A percentile compares a stretch with the other conserved stretches of the same genome.
Conservation (phyloP, 257 asterid species). For the Lantana camara region DNA sequence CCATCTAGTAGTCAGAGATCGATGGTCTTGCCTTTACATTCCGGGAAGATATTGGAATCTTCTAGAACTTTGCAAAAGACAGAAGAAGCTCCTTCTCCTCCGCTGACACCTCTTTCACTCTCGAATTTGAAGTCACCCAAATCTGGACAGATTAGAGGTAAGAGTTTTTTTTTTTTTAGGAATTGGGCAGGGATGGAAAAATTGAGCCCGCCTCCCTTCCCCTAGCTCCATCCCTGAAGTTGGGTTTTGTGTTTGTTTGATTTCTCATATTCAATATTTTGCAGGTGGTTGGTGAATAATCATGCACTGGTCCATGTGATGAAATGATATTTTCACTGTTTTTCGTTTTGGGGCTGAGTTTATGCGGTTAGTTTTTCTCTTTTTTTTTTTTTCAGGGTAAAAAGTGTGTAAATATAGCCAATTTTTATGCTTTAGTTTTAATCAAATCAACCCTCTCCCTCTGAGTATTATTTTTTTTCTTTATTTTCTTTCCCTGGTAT, state of each 20-base stretch:
- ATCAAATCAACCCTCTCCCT: constrained; percentile 8
- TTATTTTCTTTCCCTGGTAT: too few relatives aligned
- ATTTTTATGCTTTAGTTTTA: constrained; percentile 9
- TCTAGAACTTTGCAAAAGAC: constrained; percentile 48
- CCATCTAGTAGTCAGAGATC: constrained; percentile 70
- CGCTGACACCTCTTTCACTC: constrained; percentile 73
- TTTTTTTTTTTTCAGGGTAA: constrained; percentile 28
- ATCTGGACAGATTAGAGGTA: constrained; percentile 65
- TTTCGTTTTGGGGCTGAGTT: constrained; percentile 16
- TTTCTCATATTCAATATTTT: constrained; percentile 34
- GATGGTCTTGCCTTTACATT: constrained; percentile 34
- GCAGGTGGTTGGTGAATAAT: constrained; percentile 62
- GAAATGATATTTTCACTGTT: constrained; percentile 3
- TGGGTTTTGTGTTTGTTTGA: constrained; percentile 15
- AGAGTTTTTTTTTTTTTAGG: constrained; percentile 26
- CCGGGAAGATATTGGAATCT: constrained; percentile 62
- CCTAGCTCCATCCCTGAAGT: too few relatives aligned
- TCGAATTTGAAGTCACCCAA: constrained; percentile 53
- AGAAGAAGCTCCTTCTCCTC: constrained; percentile 69
- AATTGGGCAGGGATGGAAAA: too few relatives aligned
- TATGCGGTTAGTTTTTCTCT: constrained; percentile 23
- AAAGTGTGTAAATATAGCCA: constrained; percentile 35
- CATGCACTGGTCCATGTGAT: constrained; percentile 16
- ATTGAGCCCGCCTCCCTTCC: too few relatives aligned
- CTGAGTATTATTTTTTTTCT: constrained; percentile 1